These are phyloP conservation scores for Cryptococcus sp. DNA, from an alignment of 1,284 basidiomycete species.

Conservation along the genomic window DNA sequence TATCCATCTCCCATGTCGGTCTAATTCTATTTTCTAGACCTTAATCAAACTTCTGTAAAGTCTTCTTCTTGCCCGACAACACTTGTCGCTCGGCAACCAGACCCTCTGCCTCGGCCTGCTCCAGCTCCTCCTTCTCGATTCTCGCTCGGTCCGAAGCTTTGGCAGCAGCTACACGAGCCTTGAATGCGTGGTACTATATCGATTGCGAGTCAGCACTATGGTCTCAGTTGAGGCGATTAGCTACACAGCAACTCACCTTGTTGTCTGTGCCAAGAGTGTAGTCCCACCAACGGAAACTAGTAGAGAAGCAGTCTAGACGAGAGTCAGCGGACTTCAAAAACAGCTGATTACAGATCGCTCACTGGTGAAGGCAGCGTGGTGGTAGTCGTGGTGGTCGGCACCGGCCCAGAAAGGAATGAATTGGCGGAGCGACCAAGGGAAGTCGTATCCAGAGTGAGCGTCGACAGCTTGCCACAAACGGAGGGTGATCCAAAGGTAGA, in stretches of 20 bases:
- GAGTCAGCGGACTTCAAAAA: no score
- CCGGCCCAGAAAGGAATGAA: constrained; percentile 97
- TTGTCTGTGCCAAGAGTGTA: constrained; percentile 78
- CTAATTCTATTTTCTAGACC: no score
- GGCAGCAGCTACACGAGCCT: constrained; percentile 60
- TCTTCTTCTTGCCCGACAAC: constrained; percentile 40
- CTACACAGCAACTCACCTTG: constrained; percentile 47
- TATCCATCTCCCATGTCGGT: no score
- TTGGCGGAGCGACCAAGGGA: constrained; percentile 96
- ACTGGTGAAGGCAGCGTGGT: constrained; percentile 60
- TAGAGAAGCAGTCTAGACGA: constrained; percentile 67
- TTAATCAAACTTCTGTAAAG: background rate
- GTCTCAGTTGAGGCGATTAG: background rate
- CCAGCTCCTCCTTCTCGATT: constrained; percentile 55
- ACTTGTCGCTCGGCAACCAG: constrained; percentile 68
- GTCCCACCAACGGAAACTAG: constrained; percentile 92
- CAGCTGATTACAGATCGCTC: no score
- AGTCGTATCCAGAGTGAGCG: constrained; percentile 96
- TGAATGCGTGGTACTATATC: constrained; percentile 72
- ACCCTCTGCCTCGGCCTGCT: constrained; percentile 68
- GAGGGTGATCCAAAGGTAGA: constrained; percentile 90
- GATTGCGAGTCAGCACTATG: background rate
- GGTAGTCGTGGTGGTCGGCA: constrained; percentile 97
- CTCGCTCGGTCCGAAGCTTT: constrained; percentile 56
- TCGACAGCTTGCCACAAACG: constrained; percentile 97